Conservation (phyloP, 352 stramenopile genomes). For the Pythium folliculosum region DNA sequence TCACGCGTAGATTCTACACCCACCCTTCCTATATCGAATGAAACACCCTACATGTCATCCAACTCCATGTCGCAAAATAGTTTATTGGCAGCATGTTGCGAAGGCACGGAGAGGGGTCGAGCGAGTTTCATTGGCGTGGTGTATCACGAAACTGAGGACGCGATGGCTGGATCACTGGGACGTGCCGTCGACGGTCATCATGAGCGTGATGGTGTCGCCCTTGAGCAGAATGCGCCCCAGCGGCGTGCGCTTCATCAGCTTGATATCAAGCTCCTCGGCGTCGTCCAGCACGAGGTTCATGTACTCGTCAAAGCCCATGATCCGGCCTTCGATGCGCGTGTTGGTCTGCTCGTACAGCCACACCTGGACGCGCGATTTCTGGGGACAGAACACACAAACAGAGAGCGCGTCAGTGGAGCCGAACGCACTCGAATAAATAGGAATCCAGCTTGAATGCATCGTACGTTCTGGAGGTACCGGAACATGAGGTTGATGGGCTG, state of each 20-base stretch:
- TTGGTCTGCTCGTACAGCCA: slow-evolving; percentile 99
- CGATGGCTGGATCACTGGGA: slow-evolving; percentile 13
- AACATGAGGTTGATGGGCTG: slow-evolving; percentile 99
- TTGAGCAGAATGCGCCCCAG: slow-evolving; percentile 99
- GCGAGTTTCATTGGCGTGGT: not conserved
- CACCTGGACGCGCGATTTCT: slow-evolving; percentile 97
- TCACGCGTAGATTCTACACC: slow-evolving; percentile 20
- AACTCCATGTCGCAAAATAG: slow-evolving; percentile 3
- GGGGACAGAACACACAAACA: slow-evolving; percentile 7
- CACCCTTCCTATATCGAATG: slow-evolving; percentile 14
- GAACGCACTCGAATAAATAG: not conserved
- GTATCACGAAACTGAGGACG: not conserved
- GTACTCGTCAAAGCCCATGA: slow-evolving; percentile 99
- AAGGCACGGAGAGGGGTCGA: not conserved
- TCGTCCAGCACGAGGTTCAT: slow-evolving; percentile 99
- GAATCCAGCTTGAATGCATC: not conserved
- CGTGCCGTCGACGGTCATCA: slow-evolving; percentile 88
- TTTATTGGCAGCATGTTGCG: slow-evolving; percentile 4
- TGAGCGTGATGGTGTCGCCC: slow-evolving; percentile 99
- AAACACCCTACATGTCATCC: slow-evolving; percentile 11
- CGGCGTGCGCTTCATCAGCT: slow-evolving; percentile 92
- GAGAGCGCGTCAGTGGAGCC: not conserved
- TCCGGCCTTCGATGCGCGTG: slow-evolving; percentile 98
- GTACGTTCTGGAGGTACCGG: slow-evolving; percentile 96
- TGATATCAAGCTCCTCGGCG: slow-evolving; percentile 95